Base-by-base conservation (phyloP, 768 basidiomycete genomes). In the Tylopilus rubrobrunneus region DNA sequence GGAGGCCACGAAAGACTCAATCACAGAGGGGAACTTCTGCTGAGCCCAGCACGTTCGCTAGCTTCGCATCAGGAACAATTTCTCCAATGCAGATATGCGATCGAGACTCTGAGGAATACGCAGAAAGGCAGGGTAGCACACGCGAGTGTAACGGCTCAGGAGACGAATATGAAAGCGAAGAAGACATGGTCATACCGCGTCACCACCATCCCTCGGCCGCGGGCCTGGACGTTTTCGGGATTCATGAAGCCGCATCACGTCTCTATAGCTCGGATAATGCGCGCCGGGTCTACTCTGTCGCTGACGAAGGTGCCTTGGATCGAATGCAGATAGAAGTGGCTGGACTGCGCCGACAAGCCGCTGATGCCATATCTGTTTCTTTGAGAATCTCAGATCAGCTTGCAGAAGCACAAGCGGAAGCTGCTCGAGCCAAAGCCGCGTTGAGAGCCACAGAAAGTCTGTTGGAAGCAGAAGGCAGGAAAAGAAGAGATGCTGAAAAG, bases 311-410 rank as follows among this genome's bases (percentile, higher is more conserved):
- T 46, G 67, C 77, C 5, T 69, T 89, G 50, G 84, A 87, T 51
- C 80, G 78, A 42, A 76, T 89, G 71, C 79, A 83, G 62, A 76
- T 78, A 61, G 87, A 91, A 69, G 77, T 88, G 64, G 78, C 76
- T 9, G 77, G 67, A 37, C 72, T 90, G 51, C 80, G 85, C 45
- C 78, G 81, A 51, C 85, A 87, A 64, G 80, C 86, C 17, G 77
- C 84, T 21, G 85, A 89, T 56, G 84, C 86, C 7, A 78, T 85
- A 52, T 81, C 81, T 6, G 76, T 82, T 28, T 85, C 85, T 3
- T 69, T 83, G 49, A 76, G 81, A 53, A 75, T 91, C 56, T 79
- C 86, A 17, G 86, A 87, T 63, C 84, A 89, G 62, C 75, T 91
- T n/a, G 74, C 79, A 9, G 79, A 83, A 55, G 82, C 80, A 9